These are phyloP conservation scores for Aechmea fasciata DNA, from an alignment of 176 grass and related monocot species.

Conservation along the genomic window DNA sequence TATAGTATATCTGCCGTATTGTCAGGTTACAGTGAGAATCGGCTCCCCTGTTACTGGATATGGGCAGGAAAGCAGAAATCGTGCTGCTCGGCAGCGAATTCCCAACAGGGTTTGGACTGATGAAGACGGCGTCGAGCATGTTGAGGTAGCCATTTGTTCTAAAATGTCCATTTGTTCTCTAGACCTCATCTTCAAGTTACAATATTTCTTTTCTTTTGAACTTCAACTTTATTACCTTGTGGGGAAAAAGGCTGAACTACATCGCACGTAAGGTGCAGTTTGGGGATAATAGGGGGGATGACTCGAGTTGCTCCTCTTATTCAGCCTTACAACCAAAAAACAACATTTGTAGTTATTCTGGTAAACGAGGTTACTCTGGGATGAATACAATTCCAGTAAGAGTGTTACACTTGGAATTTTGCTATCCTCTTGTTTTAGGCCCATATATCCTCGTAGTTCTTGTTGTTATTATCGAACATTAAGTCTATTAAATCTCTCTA, in stretches of 20 bases:
- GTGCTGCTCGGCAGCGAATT: slow-evolving; percentile 78
- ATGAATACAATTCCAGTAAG: too few relatives aligned
- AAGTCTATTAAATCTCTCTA: too few relatives aligned
- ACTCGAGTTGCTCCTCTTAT: background rate
- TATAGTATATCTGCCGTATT: background rate
- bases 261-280: background rate
- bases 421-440: too few relatives aligned
- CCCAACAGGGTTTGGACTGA: slow-evolving; percentile 88
- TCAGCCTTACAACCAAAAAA: too few relatives aligned
- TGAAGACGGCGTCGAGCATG: slow-evolving; percentile 90
- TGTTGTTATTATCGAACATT: background rate
- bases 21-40: slow-evolving; percentile 67
- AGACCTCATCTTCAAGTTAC: background rate
- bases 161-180: background rate
- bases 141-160: slow-evolving; percentile 40
- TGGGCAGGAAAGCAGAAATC: slow-evolving; percentile 90
- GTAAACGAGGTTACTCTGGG: too few relatives aligned
- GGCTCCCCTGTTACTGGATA: slow-evolving; percentile 92
- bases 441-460: slow-evolving; percentile 5
- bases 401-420: too few relatives aligned
- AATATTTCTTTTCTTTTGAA: background rate
- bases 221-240: background rate
- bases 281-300: background rate
- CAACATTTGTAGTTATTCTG: too few relatives aligned
- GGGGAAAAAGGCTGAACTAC: background rate